Evolutionary conservation across 805 yeast species (phyloP), one percentile per base, ranked within the genome.

Genomic region (Candida pini): DNA sequence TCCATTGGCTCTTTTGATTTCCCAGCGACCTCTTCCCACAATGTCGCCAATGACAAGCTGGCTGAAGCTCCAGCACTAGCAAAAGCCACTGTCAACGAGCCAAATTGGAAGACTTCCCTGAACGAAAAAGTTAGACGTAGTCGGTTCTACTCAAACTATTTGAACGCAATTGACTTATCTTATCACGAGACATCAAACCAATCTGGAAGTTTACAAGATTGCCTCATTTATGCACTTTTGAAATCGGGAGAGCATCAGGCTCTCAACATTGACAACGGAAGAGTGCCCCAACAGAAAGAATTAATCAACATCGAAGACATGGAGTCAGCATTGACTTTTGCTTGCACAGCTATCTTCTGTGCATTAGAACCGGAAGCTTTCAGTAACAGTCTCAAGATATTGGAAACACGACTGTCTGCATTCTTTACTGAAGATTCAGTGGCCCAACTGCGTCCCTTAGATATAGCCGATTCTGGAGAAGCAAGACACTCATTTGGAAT

Each of bases 151-250:
- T 9, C 13, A 8, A 22, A 22, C 27, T 39, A 31, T 22, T 4
- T 15, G 4, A 10, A n/a, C 3, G 17, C 27, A 6, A 12, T 36
- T 10, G 16, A 26, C 2, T 17, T 10, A 2, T 21, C 24, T 23
- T 17, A 33, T 26, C 4, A 4, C 6, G 16, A 5, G 9, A 14
- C 34, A n/a, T 12, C 29, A 13, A 9, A 14, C 4, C 9, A 10
- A 9, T 32, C 41, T 2, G 35, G 35, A 4, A 38, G 31, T 18
- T 28, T 40, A 9, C 38, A 37, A 18, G 39, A 33, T 26, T 25
- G 37, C 28, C 16, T 39, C 4, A n/a, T 26, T 4, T 32, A 27
- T 28, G 15, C 9, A 5, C 17, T 12, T 6, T 15, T 16, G 23
- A 15, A 21, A 12, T 10, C 2, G 10, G 15, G 13, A 10, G 10